Evolutionary conservation across 139 green algal species (phyloP), one percentile per base, ranked within the genome.

Genomic region (Asterochloris sp.): DNA sequence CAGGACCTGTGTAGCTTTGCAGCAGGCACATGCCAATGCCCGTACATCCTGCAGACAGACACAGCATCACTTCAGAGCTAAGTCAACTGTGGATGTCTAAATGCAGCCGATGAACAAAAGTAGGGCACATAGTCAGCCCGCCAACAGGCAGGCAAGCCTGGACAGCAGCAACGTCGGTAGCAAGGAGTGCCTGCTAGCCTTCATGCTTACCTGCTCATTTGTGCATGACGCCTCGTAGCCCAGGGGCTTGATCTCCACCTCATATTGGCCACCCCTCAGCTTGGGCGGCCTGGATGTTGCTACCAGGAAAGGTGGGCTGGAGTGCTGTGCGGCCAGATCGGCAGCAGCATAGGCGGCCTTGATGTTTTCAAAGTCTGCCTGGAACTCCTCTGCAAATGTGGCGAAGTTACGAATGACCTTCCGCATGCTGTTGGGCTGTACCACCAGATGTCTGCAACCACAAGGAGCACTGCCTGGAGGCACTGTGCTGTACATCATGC

Each of bases 201-300:
- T 77, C n/a, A 28, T 28, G n/a, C n/a, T n/a, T n/a, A 77, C 73
- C 73, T 77, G 73, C 54, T 77, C 61, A n/a, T 77, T 27, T 77
- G 54, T 27, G 61, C 13, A 77, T 77, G 54, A 28, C 61, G 73
- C 73, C 54, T 27, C 28, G 29, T 75, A 75, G 1, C 28, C 69
- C 69, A 47, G 10, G 10, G 6, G 29, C 28, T 24, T 75, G 69
- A 24, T 26, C 14, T 47, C 28, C 69, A n/a, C n/a, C n/a, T n/a
- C n/a, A n/a, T n/a, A n/a, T n/a, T n/a, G n/a, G n/a, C n/a, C n/a
- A n/a, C n/a, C n/a, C n/a, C n/a, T n/a, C n/a, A n/a, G n/a, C n/a
- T n/a, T n/a, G n/a, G n/a, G n/a, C n/a, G n/a, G n/a, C n/a, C n/a
- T n/a, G n/a, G n/a, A n/a, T n/a, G n/a, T n/a, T n/a, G n/a, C n/a